Evolutionary conservation across 2,329 filamentous ascomycete genomes (phyloP).

Genomic region (Bipolaris zeicola): DNA sequence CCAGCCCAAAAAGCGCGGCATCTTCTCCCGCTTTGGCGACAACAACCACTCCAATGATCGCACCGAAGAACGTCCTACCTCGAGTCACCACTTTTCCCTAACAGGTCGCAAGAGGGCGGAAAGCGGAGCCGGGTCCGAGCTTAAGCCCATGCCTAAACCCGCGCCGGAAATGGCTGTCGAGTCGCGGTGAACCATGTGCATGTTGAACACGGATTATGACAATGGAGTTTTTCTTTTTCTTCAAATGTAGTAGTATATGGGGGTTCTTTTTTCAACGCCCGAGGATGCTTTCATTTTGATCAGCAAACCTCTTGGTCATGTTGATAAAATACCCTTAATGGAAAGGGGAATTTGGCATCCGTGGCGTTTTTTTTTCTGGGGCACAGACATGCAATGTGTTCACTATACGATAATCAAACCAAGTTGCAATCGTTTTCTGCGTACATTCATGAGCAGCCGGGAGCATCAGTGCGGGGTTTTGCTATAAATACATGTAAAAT

Average conservation of each 20-base stretch:
- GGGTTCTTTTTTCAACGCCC: not conserved
- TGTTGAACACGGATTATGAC: too few species aligned
- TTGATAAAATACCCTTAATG: not conserved
- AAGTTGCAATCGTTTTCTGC: too few species aligned
- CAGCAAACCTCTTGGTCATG: not conserved
- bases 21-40: constrained; percentile 83
- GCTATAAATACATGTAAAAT: too few species aligned
- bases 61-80: constrained; percentile 51
- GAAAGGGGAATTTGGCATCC: not conserved
- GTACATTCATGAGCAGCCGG: too few species aligned
- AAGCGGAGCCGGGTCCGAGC: constrained; percentile 71
- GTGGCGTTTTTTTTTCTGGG: not conserved
- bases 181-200: constrained; percentile 21
- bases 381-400: too few species aligned
- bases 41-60: constrained; percentile 37
- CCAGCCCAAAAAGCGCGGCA: constrained; percentile 71
- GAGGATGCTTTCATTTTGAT: not conserved
- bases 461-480: too few species aligned
- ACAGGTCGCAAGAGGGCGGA: constrained; percentile 73
- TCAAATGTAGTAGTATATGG: constrained; percentile 1
- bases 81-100: constrained; percentile 65
- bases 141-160: constrained; percentile 65
- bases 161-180: constrained; percentile 33
- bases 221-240: not conserved
- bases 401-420: too few species aligned